Evolutionary conservation across 208 protist genomes (phyloP).

Genomic region (Leishmania tarentolae): DNA sequence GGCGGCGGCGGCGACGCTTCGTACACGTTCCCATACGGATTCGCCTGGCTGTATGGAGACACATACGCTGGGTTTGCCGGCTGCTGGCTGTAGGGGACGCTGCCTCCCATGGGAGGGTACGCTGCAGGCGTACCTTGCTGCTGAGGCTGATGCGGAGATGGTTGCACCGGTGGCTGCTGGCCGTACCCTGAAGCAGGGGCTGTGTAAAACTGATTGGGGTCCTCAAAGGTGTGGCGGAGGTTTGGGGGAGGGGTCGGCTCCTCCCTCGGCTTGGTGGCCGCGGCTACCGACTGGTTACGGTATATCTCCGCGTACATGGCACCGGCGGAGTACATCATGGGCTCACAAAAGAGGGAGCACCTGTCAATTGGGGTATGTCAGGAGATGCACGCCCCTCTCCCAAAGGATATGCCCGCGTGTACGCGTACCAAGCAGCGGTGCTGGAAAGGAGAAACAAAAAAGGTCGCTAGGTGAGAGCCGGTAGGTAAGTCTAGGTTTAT

Average conservation of each 20-base stretch:
- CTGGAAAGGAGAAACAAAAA: background rate
- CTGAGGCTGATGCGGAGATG: constrained; percentile 1
- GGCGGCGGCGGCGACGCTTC: background rate
- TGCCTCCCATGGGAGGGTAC: constrained; percentile 3
- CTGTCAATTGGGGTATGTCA: background rate
- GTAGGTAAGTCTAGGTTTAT: background rate
- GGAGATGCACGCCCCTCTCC: background rate
- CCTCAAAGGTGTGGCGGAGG: constrained; percentile 59
- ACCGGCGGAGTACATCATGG: constrained; percentile 23
- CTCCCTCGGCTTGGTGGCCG: constrained; percentile 18
- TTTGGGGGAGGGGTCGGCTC: constrained; percentile 22
- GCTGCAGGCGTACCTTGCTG: constrained; percentile 3
- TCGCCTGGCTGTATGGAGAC: constrained; percentile 7
- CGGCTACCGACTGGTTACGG: background rate
- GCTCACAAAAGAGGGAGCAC: background rate
- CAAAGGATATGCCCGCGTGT: background rate
- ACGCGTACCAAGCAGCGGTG: background rate
- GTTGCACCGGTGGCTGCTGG: constrained; percentile 13
- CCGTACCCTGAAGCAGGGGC: constrained; percentile 1
- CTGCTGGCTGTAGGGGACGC: constrained; percentile 14
- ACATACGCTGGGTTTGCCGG: constrained; percentile 20
- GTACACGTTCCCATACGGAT: constrained; percentile 24
- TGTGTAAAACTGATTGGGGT: constrained; percentile 35
- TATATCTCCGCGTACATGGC: constrained; percentile 38
- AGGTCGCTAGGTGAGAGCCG: background rate